Conservation (phyloP, 306 rosid genomes). For the Rosa persica region DNA sequence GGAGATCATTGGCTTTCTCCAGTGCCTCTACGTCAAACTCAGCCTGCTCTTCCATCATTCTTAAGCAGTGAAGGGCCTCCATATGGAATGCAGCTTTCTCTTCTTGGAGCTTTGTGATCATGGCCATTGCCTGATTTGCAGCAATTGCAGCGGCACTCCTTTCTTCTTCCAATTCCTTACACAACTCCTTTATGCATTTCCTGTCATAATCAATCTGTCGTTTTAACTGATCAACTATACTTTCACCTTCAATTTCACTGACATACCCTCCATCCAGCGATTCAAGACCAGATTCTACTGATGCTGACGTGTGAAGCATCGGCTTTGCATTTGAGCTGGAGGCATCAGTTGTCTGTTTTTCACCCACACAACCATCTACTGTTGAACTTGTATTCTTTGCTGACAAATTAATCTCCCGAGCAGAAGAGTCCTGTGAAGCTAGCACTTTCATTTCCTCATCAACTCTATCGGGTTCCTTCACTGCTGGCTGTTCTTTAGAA, state of each 20-base stretch:
- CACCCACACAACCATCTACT: conserved; percentile 25
- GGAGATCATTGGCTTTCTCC: conserved; percentile 70
- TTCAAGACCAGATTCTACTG: conserved; percentile 57
- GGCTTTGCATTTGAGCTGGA: conserved; percentile 32
- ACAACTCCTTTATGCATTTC: conserved; percentile 50
- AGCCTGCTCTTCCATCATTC: conserved; percentile 99
- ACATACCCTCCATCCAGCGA: conserved; percentile 50
- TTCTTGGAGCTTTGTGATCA: conserved; percentile 93
- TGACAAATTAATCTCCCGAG: conserved; percentile 31
- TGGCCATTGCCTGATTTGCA: conserved; percentile 85
- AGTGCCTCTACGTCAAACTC: conserved; percentile 83
- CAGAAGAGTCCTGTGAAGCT: conserved; percentile 24
- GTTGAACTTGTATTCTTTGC: conserved; percentile 19
- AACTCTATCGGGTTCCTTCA: conserved; percentile 33
- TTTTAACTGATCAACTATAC: conserved; percentile 43
- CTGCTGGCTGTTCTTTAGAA: conserved; percentile 29
- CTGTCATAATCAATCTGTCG: conserved; percentile 57
- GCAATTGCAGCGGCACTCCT: conserved; percentile 80
- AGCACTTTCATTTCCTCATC: conserved; percentile 36
- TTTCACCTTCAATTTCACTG: conserved; percentile 73
- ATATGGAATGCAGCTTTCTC: conserved; percentile 86
- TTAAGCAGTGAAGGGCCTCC: conserved; percentile 87
- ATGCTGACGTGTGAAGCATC: conserved; percentile 39
- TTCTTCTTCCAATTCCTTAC: conserved; percentile 81
- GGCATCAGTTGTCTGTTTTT: conserved; percentile 30